Conservation (phyloP, 805 yeast species). For the Candida vaughaniae region DNA sequence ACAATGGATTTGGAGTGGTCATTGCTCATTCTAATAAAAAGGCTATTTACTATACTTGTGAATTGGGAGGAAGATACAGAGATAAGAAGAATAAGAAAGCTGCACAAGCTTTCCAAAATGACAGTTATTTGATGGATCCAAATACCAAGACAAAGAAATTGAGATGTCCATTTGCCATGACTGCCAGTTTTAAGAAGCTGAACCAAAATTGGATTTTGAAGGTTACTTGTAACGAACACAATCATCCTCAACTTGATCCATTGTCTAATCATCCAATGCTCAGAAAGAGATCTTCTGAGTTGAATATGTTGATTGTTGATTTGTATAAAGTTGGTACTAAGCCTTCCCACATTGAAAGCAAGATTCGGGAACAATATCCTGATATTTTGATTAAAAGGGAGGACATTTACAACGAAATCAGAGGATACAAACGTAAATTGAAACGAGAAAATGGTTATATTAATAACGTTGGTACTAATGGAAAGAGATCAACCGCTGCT, state of each 20-base stretch:
- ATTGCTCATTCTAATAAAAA: conserved; percentile 58
- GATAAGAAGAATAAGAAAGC: conserved; percentile 42
- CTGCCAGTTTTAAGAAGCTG: conserved; percentile 52
- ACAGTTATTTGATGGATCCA: conserved; percentile 38
- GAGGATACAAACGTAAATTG: conserved; percentile 53
- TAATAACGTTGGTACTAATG: conserved; percentile 15
- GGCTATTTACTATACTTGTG: conserved; percentile 60
- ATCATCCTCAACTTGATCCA: conserved; percentile 58
- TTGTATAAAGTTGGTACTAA: conserved; percentile 55
- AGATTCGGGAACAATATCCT: conserved; percentile 50
- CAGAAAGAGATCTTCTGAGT: conserved; percentile 52
- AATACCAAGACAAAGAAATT: conserved; percentile 50
- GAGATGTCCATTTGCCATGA: conserved; percentile 59
- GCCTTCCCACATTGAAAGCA: conserved; percentile 53
- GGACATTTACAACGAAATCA: conserved; percentile 56
- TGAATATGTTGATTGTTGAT: conserved; percentile 50
- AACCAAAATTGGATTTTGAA: conserved; percentile 51
- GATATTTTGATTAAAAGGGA: conserved; percentile 55
- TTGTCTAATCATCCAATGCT: conserved; percentile 56
- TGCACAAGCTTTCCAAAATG: conserved; percentile 23
- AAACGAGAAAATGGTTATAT: conserved; percentile 37
- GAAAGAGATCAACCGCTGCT: conserved; percentile 25
- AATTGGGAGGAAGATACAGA: conserved; percentile 55
- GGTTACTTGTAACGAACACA: conserved; percentile 56
- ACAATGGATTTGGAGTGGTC: conserved; percentile 58